Evolutionary conservation across 768 basidiomycete genomes (phyloP), one percentile per base, ranked within the genome.

Genomic region (Hygrophoropsis aurantiaca): DNA sequence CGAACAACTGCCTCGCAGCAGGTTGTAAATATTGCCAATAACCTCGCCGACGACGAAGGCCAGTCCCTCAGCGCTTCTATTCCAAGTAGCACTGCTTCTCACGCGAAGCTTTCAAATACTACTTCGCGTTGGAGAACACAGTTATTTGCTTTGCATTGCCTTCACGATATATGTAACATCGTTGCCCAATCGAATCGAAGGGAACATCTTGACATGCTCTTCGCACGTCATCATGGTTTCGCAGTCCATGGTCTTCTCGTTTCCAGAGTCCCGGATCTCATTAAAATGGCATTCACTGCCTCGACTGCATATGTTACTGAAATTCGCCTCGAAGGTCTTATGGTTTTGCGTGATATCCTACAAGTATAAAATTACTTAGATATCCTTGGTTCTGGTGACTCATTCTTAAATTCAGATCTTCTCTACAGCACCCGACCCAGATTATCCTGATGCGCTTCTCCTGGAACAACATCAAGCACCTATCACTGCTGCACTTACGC

Each of bases 381-480:
- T 19, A 21, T n/a, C 39, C 11, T 5, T 4, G 16, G 37, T 19
- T 15, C 11, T 10, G 34, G 20, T 21, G 6, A n/a, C 13, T 13
- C 21, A n/a, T 42, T 41, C 44, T 33, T 44, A 37, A 18, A 50
- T 49, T 40, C 50, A 97, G 95, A 81, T 87, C 44, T 99, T 99
- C 66, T 81, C 91, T 2, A 68, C 74, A 23, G 80, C 90, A 5
- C 89, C 91, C 0, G 97, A 99, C 68, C 91, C 94, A 2, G 93
- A 93, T 43, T 98, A 92, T 56, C 88, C 90, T 26, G 91, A 91
- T 49, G 83, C 90, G 0, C 74, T 94, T 5, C 73, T 99, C 3
- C 79, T 99, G 11, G 95, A 99, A 61, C 97, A 99, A 64, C 89
- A 97, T 65, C 97, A 99, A 69, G 95, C 97, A 0, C 95, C 97